Base-by-base conservation (phyloP, 495 filamentous ascomycete species). In the Talaromyces trachyspermus region DNA sequence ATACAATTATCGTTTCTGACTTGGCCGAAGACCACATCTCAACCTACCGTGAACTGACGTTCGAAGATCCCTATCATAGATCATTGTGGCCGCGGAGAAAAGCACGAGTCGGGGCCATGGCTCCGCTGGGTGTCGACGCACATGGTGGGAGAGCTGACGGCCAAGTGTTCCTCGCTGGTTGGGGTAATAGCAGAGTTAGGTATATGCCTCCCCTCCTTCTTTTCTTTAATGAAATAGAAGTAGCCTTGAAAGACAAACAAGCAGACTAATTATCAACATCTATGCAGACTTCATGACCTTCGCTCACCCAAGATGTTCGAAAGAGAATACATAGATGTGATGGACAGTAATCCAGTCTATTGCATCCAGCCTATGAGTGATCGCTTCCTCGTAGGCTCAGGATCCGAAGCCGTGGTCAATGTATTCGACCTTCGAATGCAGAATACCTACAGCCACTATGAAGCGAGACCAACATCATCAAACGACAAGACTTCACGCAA, bases 401-500 rank as follows among this genome's bases (percentile, higher is more conserved):
- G 71, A 8, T 69, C 69, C 8, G 72, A 83, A 53, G 73, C 71
- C 35, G 54, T 82, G 12, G 57, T 86, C 7, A 85, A 85, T 52
- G 56, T 84, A 2, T 86, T 84, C 49, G 80, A 86, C 54, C 58
- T 86, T 26, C 77, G 83, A 29, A 69, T 80, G 64, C 58, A 61
- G 8, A 75, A 70, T 6, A 64, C 60, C 4, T 77, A 74, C 58
- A 62, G 49, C 46, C 65, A 69, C 42, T 64, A 61, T 25, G 55
- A 69, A 15, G 52, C 66, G 22, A 56, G 39, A 29, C 18, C 10
- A n/a, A 9, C 25, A 7, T 48, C 43, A 49, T 7, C 1, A 17
- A 29, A 46, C 12, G 6, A 27, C 23, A 25, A 27, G 45, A 44
- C 18, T 20, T 27, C 26, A 46, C 20, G 41, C 5, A 29, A 43